These are phyloP conservation scores for Cyberlindnera maritima DNA, from an alignment of 805 yeast genomes.

Conservation along the genomic window DNA sequence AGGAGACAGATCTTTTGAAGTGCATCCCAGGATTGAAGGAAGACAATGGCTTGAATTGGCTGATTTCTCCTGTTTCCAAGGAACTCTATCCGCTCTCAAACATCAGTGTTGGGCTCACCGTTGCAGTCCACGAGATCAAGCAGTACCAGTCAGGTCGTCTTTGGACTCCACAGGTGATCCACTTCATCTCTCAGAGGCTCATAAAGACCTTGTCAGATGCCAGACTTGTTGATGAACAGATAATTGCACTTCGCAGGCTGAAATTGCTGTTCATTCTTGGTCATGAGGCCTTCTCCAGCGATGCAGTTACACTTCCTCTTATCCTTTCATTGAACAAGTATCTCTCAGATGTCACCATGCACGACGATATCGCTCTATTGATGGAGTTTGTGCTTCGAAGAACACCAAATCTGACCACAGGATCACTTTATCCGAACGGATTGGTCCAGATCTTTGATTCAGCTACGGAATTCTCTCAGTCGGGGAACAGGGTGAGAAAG, in stretches of 20 bases:
- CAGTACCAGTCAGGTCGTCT: slow-evolving; percentile 16
- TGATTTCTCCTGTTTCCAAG: slow-evolving; percentile 8
- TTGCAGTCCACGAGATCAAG: slow-evolving; percentile 17
- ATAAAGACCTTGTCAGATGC: slow-evolving; percentile 27
- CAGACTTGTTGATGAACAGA: slow-evolving; percentile 24
- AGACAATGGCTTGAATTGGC: neutral
- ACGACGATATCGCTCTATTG: slow-evolving; percentile 29
- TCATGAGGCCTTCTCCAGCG: slow-evolving; percentile 12
- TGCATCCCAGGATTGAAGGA: slow-evolving; percentile 14
- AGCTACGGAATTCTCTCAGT: slow-evolving; percentile 6
- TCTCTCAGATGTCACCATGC: slow-evolving; percentile 19
- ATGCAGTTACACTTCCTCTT: slow-evolving; percentile 24
- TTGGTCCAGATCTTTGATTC: slow-evolving; percentile 26
- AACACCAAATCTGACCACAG: neutral
- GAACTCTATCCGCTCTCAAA: slow-evolving; percentile 8
- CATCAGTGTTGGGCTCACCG: slow-evolving; percentile 14
- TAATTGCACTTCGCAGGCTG: slow-evolving; percentile 33
- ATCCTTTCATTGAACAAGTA: slow-evolving; percentile 12
- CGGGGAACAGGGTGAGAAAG: neutral
- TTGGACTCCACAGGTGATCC: slow-evolving; percentile 36
- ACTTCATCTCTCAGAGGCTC: slow-evolving; percentile 38
- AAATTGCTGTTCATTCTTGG: slow-evolving; percentile 36
- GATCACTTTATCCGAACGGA: slow-evolving; percentile 9
- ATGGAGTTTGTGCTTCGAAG: slow-evolving; percentile 21
- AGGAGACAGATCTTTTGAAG: slow-evolving; percentile 24